Evolutionary conservation across 345 rosid species (phyloP), one percentile per base, ranked within the genome.

Genomic region (Ceriops zippeliana): DNA sequence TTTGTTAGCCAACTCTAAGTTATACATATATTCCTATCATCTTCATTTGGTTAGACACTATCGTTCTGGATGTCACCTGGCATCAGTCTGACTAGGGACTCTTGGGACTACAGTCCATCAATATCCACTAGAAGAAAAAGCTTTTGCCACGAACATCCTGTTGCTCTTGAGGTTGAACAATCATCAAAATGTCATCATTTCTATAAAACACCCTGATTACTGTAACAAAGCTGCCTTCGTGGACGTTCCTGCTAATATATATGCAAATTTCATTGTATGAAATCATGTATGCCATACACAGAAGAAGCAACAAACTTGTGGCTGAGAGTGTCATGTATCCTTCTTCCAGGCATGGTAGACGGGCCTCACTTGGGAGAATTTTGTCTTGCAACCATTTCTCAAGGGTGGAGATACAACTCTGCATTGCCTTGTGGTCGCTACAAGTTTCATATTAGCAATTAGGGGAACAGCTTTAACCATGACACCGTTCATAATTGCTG

Each of bases 81-180:
- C 54, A 52, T 67, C 68, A 69, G 57, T 28, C 31, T 24, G 31
- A 57, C 70, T 60, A 13, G 81, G 75, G 20, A 77, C 66, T 34
- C 74, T 82, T 17, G 79, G 65, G 51, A 86, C 57, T 57, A 82
- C 60, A 85, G 75, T 11, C 85, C 86, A 72, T 86, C 89, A 22
- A 86, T 30, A 5, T 83, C 86, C 13, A 75, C 70, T 0, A 84
- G 89, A 21, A 86, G 69, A 65, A 86, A 74, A 22, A 86, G 62
- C 76, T 75, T 74, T 62, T n/a, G 71, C 84, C 85, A 83, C 30
- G 77, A 56, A 52, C 84, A 86, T 64, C 87, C 86, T 15, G 89
- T 81, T 5, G 81, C 67, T 79, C 83, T 2, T 76, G 83, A 16
- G 83, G 84, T 68, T 80, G 78, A 59, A 83, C 76, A 58, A 86